Base-by-base conservation (phyloP, 176 grass and related monocot genomes). In the Triticum turgidum region DNA sequence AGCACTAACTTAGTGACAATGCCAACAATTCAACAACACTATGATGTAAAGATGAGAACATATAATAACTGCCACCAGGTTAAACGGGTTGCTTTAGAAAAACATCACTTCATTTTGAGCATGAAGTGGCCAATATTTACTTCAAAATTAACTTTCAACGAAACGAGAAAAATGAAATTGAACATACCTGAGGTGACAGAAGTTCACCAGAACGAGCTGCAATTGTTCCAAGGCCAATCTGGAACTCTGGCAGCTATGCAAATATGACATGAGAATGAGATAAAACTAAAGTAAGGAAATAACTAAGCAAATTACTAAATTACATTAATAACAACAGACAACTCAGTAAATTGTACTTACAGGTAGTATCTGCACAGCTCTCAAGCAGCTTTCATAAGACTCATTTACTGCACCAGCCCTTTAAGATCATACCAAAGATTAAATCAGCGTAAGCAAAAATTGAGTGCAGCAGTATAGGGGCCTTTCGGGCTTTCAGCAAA, bases 351-450 rank as follows among this genome's bases (percentile, higher is more conserved):
- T 30, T 84, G 21, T 68, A 86, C 91, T 90, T 90, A 98, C 93
- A 88, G 96, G 93, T 65, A 94, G 86, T 81, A 91, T 94, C 90
- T 94, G 96, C 80, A 94, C 96, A 84, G 96, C 93, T 87, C 93
- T 90, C 78, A 94, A 85, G 86, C 92, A 98, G 78, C 90, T 98
- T 92, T 98, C 96, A 82, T 89, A 96, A 73, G 88, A 91, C 77
- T 96, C 93, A 49, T 88, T 86, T 86, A 79, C 79, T 70, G 88
- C 78, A 52, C 88, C 78, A 42, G 66, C 69, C 82, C 93, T 94
- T 91, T 67, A 81, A 71, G 85, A 86, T 84, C 47, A 83, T 35
- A 62, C 64, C 42, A 76, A 84, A 92, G 17, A 83, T 44, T 63
- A 81, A 80, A 89, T 90, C 76, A 93, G 61, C 58, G 38, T 73